These are phyloP conservation scores for Ziziphus jujuba DNA, from an alignment of 306 rosid species.

Conservation along the genomic window DNA sequence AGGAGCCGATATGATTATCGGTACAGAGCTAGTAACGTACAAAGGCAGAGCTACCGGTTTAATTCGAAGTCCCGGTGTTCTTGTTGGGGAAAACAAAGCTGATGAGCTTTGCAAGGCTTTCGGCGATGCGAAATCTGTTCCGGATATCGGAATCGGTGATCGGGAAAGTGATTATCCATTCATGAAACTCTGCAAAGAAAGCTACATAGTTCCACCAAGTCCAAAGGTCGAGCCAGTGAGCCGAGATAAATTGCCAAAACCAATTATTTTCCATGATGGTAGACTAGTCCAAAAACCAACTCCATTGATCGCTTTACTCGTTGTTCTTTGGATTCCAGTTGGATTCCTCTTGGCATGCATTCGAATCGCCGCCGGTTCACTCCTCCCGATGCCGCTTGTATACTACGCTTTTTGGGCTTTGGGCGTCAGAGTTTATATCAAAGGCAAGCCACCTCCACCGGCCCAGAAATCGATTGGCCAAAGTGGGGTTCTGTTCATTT, in stretches of 20 bases:
- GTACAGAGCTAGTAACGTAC: constrained; percentile 51
- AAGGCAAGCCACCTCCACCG: constrained; percentile 66
- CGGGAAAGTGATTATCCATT: constrained; percentile 67
- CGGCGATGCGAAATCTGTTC: constrained; percentile 41
- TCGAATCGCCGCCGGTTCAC: constrained; percentile 62
- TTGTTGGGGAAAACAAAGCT: constrained; percentile 67
- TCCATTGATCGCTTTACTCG: constrained; percentile 52
- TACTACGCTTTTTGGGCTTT: constrained; percentile 66
- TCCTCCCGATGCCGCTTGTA: constrained; percentile 79
- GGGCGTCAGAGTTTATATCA: constrained; percentile 62
- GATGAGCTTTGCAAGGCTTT: constrained; percentile 49
- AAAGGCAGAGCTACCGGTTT: constrained; percentile 79
- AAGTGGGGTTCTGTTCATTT: constrained; percentile 63
- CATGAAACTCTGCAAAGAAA: constrained; percentile 78
- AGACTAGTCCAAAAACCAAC: constrained; percentile 69
- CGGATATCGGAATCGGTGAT: constrained; percentile 81
- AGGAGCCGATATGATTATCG: constrained; percentile 69
- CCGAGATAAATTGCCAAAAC: constrained; percentile 67
- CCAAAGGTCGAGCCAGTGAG: constrained; percentile 47
- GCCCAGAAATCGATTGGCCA: constrained; percentile 36
- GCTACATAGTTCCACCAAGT: constrained; percentile 52
- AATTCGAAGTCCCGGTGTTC: constrained; percentile 48
- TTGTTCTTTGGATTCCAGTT: constrained; percentile 68
- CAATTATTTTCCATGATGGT: constrained; percentile 83
- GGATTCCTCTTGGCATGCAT: constrained; percentile 69